A percentile compares a stretch with the other conserved stretches of the same genome.
Conservation (phyloP, 1,284 basidiomycete genomes). For the Ganoderma leucocontextum region DNA sequence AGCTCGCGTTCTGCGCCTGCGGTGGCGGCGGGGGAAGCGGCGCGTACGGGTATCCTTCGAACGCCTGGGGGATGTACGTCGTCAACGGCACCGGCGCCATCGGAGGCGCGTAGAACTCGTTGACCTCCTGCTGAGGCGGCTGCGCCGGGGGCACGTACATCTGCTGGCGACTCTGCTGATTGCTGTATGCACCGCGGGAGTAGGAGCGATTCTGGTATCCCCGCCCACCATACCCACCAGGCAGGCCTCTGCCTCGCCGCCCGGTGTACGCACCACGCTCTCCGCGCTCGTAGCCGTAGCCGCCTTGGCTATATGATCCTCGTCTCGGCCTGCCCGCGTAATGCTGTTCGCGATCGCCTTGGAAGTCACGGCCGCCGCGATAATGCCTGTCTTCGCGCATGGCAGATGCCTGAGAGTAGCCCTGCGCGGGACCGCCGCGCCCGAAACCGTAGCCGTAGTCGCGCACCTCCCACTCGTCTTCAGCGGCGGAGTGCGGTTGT, state of each 20-base stretch:
- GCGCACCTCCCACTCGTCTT: slow-evolving; percentile 62
- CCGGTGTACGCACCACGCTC: slow-evolving; percentile 42
- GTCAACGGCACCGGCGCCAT: slow-evolving; percentile 13
- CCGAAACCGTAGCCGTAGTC: slow-evolving; percentile 55
- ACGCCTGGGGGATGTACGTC: slow-evolving; percentile 30
- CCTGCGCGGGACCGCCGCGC: slow-evolving; percentile 23
- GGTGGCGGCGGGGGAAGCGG: slow-evolving; percentile 29
- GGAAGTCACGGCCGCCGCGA: slow-evolving; percentile 30
- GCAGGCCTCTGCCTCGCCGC: slow-evolving; percentile 44
- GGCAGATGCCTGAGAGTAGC: slow-evolving; percentile 16
- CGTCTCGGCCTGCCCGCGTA: slow-evolving; percentile 37
- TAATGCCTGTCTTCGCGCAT: slow-evolving; percentile 23
- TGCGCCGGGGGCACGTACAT: slow-evolving; percentile 34
- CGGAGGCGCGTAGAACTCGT: slow-evolving; percentile 33
- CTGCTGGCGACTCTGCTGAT: slow-evolving; percentile 37
- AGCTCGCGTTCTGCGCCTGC: slow-evolving; percentile 29
- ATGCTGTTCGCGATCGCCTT: slow-evolving; percentile 33
- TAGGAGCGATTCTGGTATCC: slow-evolving; percentile 36
- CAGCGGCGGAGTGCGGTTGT: slow-evolving; percentile 29
- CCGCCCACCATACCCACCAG: slow-evolving; percentile 46
- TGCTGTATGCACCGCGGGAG: slow-evolving; percentile 41
- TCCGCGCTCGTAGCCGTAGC: slow-evolving; percentile 38
- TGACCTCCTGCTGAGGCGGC: slow-evolving; percentile 29
- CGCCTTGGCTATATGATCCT: slow-evolving; percentile 40
- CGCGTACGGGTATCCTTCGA: slow-evolving; percentile 25